Evolutionary conservation across 2,329 filamentous ascomycete species (phyloP), one percentile per base, ranked within the genome.

Genomic region (Beauveria brongniartii): DNA sequence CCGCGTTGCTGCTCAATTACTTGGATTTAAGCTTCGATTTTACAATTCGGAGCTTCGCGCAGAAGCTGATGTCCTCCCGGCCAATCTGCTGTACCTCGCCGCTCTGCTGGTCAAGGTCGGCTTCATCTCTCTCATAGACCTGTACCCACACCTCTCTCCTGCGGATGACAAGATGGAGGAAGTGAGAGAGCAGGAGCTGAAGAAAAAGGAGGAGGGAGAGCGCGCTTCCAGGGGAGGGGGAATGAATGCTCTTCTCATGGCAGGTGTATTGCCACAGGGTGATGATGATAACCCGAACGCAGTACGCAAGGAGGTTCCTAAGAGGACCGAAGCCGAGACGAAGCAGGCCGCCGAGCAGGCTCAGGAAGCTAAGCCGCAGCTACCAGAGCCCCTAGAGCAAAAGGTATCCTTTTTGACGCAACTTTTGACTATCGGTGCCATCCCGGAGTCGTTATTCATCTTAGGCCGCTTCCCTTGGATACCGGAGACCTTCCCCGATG

Each of bases 1-100:
- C 71, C 85, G 88, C 48, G 91, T 95, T 62, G 94, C 94, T 1
- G 95, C 95, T 34, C 94, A 97, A 71, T 82, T 99, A 3, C 85
- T 99, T 16, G 94, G 94, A 4, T 99, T 99, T 81, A 99, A 99
- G 74, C 82, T 99, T 55, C 90, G 91, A 16, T 99, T 96, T 73
- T 99, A 99, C 70, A 89, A 91, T 46, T 95, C 91, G 0, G 80
- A 87, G 30, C 86, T 89, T 41, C 85, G 93, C 61, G 85, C 90
- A 63, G 82, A 86, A 59, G 78, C 82, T 1, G 94, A 97, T 68
- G 81, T 87, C 3, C 80, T 97, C 2, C 94, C 94, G 0, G 90
- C 94, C 44, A 99, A 99, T 67, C 80, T 99, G 3, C 91, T 97
- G 34, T 96, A 94, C 66, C 82, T 99, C 20, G 89, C 92, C 0